Evolutionary conservation across 345 rosid genomes (phyloP).

Genomic region (Noccaea caerulescens): DNA sequence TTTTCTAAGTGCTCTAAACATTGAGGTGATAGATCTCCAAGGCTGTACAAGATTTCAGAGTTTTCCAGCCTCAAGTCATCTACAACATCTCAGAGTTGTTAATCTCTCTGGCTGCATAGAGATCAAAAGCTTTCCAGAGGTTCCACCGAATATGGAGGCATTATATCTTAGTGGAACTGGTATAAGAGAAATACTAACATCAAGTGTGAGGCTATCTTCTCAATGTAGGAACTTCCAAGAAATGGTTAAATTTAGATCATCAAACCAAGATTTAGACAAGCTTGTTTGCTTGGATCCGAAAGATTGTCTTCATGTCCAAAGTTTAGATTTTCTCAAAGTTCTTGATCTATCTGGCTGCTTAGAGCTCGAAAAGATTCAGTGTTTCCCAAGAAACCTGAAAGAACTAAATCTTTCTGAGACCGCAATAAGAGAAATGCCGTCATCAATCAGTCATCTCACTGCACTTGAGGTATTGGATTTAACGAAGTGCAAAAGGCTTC

Average conservation of each 20-base stretch:
- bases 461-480: conserved; percentile 7
- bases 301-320: conserved; percentile 1
- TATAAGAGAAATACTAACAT: conserved; percentile 5
- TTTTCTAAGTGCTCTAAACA: not conserved
- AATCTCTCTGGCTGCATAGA: conserved; percentile 13
- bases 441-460: conserved; percentile 4
- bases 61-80: not conserved
- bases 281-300: not conserved
- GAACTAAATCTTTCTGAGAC: not conserved
- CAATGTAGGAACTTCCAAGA: not conserved
- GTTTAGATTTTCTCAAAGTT: not conserved
- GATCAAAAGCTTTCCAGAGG: not conserved
- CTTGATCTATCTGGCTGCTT: conserved; percentile 24
- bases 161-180: conserved; percentile 4
- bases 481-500: conserved; percentile 13
- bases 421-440: conserved; percentile 6
- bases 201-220: not conserved
- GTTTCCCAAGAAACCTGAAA: conserved; percentile 9
- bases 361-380: not conserved
- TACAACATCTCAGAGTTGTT: conserved; percentile 15
- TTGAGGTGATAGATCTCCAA: conserved; percentile 21
- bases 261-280: not conserved
- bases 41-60: conserved; percentile 1
- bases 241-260: too few relatives aligned
- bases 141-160: conserved; percentile 19